A percentile compares a stretch with the other conserved stretches of the same genome.
Evolutionary conservation across 805 yeast genomes (phyloP).

Genomic region (Danielia reshetovae): DNA sequence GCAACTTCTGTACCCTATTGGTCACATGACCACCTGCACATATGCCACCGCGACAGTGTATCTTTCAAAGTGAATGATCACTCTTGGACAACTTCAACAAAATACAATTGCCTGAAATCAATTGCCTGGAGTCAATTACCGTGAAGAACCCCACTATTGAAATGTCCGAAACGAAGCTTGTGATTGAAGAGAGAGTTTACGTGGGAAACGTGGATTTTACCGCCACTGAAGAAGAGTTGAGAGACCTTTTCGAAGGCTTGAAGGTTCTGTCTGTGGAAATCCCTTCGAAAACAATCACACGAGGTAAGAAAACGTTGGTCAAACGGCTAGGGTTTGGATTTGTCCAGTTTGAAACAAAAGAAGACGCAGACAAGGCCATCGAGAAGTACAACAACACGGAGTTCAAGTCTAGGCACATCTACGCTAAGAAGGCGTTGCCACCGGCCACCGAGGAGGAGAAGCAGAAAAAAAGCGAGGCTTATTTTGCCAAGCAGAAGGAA

Average conservation of each 20-base stretch:
- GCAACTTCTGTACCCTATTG: too few species aligned
- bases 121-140: too few species aligned
- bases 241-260: constrained; percentile 47
- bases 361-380: constrained; percentile 44
- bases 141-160: too few species aligned
- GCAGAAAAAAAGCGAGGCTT: constrained; percentile 32
- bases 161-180: constrained; percentile 14
- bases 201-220: constrained; percentile 41
- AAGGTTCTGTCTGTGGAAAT: constrained; percentile 45
- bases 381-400: constrained; percentile 37
- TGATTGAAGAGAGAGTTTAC: constrained; percentile 43
- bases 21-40: too few species aligned
- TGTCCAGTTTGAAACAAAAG: constrained; percentile 46
- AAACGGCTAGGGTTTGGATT: constrained; percentile 58
- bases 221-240: constrained; percentile 42
- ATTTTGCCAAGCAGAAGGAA: constrained; percentile 22
- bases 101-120: neutral
- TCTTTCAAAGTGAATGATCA: too few species aligned
- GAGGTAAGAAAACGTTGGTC: constrained; percentile 34
- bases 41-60: too few species aligned
- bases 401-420: constrained; percentile 46
- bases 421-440: constrained; percentile 52
- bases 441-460: constrained; percentile 46
- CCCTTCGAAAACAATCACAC: constrained; percentile 41
- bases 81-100: too few species aligned